phyloP scores from a whole-genome alignment of 768 basidiomycete species.

The Coprinopsis cinerea region DNA sequence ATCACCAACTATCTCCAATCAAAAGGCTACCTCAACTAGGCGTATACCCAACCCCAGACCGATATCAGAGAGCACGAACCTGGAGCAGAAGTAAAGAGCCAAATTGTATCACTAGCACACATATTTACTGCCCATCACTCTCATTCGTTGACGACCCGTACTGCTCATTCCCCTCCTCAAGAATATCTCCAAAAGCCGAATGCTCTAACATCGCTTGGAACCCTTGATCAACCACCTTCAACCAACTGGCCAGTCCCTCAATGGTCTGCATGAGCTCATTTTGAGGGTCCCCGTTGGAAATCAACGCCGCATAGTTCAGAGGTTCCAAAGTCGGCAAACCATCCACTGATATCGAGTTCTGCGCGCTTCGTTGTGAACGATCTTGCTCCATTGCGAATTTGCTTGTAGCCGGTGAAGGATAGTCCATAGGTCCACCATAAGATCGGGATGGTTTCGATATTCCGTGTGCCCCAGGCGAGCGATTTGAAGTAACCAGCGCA shows the following conservation, averaged over 20 bases:
- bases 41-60: constrained; percentile 13
- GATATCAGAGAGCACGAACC: no score
- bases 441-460: not conserved
- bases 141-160: not conserved
- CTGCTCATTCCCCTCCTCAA: constrained; percentile 45
- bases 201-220: constrained; percentile 61
- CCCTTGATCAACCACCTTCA: constrained; percentile 68
- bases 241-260: constrained; percentile 71
- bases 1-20: constrained; percentile 75
- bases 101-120: not conserved
- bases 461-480: not conserved
- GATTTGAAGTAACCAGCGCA: constrained; percentile 18
- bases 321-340: constrained; percentile 24
- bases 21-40: constrained; percentile 48
- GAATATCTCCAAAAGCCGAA: constrained; percentile 38
- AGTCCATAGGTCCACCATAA: not conserved
- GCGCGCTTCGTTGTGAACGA: no score
- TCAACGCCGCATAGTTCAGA: constrained; percentile 61
- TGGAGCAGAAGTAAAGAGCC: no score
- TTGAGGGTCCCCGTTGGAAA: constrained; percentile 54
- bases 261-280: constrained; percentile 67
- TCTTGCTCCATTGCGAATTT: not conserved
- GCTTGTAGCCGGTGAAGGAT: not conserved
- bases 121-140: no score
- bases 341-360: not conserved